Base-by-base conservation (phyloP, 495 filamentous ascomycete genomes). In the Annulohypoxylon nitens region DNA sequence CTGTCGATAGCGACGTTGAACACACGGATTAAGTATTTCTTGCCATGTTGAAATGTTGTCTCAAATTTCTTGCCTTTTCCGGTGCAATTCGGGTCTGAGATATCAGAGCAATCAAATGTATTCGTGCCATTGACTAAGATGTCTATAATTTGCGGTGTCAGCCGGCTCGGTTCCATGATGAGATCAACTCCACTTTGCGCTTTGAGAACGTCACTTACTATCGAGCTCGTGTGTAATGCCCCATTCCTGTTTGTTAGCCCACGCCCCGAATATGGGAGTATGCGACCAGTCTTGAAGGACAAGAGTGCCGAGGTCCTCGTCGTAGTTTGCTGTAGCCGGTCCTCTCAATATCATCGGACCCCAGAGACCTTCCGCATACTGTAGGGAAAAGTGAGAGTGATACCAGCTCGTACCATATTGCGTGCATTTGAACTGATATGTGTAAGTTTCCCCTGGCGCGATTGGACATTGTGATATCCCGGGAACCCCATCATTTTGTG, bases 371-470 rank as follows among this genome's bases (percentile, higher is more conserved):
- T 47, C 59, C 8, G 59, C 43, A 9, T 62, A 61, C 25, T 61
- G 58, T 7, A 45, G 23, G 11, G 58, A 61, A 11, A 36, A 61
- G 10, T 61, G 58, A 20, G 30, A 37, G n/a, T 58, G 54, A 11
- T 58, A 61, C 58, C 58, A 61, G 20, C 25, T 36, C 45, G 58
- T 45, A 2, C 58, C 58, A 20, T 61, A 61, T 61, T 61, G 37
- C 18, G 23, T 34, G 45, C 37, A 39, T 4, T 30, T 26, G 12
- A 61, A 61, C 12, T 45, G 14, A 12, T 61, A 61, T 18, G 58
- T 61, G 20, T 45, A 61, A 33, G 37, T 45, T 5, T 43, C 37
- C 11, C 41, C 58, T n/a, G 58, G 58, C 4, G 58, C 58, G 14
- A 61, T 47, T 5, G 58, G 58, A 18, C 58, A 61, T 30, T 61